phyloP scores from a whole-genome alignment of 495 filamentous ascomycete genomes.

The Hypoxylon subgilvum region DNA sequence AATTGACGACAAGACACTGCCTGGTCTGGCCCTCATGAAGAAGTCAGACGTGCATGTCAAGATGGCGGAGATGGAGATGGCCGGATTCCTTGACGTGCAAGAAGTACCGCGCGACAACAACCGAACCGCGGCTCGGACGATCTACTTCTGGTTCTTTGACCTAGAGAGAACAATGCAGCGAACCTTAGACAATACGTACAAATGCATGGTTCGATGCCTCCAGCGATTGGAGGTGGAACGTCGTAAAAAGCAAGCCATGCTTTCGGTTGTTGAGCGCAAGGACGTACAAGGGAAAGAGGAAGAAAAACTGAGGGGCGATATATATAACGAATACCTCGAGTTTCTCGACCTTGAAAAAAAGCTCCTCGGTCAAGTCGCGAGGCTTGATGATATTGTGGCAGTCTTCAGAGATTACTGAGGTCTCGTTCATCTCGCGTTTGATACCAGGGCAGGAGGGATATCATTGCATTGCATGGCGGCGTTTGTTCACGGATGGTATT shows the following conservation, averaged over 20 bases:
- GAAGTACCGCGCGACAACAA: constrained; percentile 86
- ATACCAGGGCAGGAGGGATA: constrained; percentile 25
- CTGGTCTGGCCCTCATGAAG: constrained; percentile 73
- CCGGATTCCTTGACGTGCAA: constrained; percentile 84
- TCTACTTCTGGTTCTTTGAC: constrained; percentile 92
- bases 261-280: constrained; percentile 77
- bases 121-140: constrained; percentile 75
- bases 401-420: constrained; percentile 80
- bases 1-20: constrained; percentile 85
- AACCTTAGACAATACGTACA: constrained; percentile 79
- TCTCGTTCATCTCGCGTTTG: constrained; percentile 18
- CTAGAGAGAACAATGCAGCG: constrained; percentile 66
- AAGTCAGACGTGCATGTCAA: constrained; percentile 81
- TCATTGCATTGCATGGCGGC: constrained; percentile 42
- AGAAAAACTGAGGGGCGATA: constrained; percentile 69
- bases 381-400: constrained; percentile 83
- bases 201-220: constrained; percentile 83
- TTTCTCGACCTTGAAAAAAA: constrained; percentile 77
- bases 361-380: constrained; percentile 74
- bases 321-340: constrained; percentile 67
- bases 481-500: constrained; percentile 27
- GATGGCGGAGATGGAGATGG: constrained; percentile 78
- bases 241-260: constrained; percentile 65
- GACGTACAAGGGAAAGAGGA: constrained; percentile 85
- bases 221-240: constrained; percentile 77